Evolutionary conservation across 108 stramenopile species (phyloP), one percentile per base, ranked within the genome.

Genomic region (Pseudonitzschia delicatissima): DNA sequence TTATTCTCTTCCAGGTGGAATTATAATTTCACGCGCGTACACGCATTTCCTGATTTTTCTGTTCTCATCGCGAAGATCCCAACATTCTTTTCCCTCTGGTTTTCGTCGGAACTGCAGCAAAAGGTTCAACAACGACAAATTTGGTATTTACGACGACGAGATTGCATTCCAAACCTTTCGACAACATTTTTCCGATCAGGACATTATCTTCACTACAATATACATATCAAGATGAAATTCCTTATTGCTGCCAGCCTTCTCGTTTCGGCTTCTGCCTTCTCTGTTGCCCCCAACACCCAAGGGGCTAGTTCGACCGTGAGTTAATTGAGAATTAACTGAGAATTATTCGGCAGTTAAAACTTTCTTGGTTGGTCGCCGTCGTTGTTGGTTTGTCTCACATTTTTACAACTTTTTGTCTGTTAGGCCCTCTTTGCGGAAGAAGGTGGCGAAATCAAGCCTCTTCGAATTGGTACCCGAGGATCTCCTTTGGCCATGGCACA

Each of bases 401-500:
- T 3, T 18, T 28, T 36, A 39, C 39, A 15, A 3, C 11, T 57
- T 1, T 57, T 57, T 31, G 33, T 55, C 23, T 40, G 4, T n/a
- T 20, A 87, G 90, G 87, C 84, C 35, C 72, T 89, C n/a, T 88
- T 79, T 68, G 86, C 88, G 12, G 90, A 83, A 64, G 71, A 80
- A 53, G n/a, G 26, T 33, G 82, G 68, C 25, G 77, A 62, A 34
- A 72, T 89, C 50, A 60, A 76, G 31, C 95, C 95, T 31, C 82
- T 96, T 53, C 90, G 96, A 29, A 99, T 99, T 57, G 98, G 98
- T 53, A 99, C 98, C 7, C 86, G 98, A 49, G 98, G 98, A 23
- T 98, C 97, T 36, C 98, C 98, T 5, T 80, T 99, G 31, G 98
- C 98, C 33, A 78, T 99, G 63, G 98, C 98, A 45, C 98, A 99